Conservation (phyloP, 2,329 filamentous ascomycete species). For the Colletotrichum sidae region DNA sequence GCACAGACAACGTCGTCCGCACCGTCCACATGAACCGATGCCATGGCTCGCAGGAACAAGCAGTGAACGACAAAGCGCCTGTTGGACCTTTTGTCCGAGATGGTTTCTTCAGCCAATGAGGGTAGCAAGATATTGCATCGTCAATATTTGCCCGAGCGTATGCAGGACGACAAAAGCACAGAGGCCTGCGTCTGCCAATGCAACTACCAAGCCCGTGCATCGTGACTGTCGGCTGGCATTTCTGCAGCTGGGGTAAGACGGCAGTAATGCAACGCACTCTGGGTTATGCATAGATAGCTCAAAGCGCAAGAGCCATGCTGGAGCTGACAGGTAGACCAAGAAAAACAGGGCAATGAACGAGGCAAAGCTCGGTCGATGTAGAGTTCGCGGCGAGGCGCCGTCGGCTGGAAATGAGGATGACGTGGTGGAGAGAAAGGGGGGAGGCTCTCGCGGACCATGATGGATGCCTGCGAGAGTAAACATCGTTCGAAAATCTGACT, state of each 20-base stretch:
- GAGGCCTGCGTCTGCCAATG: constrained; percentile 6
- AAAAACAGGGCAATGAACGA: constrained; percentile 15
- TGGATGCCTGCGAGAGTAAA: no score
- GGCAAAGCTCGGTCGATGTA: neutral
- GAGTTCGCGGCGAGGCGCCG: neutral
- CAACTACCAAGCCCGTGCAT: constrained; percentile 2
- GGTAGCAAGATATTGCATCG: constrained; percentile 11
- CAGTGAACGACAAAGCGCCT: neutral
- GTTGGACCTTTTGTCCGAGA: constrained; percentile 6
- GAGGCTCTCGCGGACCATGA: neutral
- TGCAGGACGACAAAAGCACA: constrained; percentile 6
- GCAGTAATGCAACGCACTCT: constrained; percentile 18
- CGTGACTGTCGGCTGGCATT: neutral
- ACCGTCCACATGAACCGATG: neutral
- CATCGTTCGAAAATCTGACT: neutral
- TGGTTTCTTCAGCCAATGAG: neutral
- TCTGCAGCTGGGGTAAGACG: neutral
- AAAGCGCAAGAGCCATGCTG: constrained; percentile 6
- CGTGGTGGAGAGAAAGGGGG: neutral
- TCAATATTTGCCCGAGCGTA: constrained; percentile 6
- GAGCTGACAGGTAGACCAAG: constrained; percentile 18
- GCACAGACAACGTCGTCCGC: neutral
- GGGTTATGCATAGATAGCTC: constrained; percentile 1
- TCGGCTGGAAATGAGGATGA: constrained; percentile 3
- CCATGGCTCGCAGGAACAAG: neutral